Evolutionary conservation across 768 basidiomycete genomes (phyloP).

Genomic region (Pulveroboletus sp.): DNA sequence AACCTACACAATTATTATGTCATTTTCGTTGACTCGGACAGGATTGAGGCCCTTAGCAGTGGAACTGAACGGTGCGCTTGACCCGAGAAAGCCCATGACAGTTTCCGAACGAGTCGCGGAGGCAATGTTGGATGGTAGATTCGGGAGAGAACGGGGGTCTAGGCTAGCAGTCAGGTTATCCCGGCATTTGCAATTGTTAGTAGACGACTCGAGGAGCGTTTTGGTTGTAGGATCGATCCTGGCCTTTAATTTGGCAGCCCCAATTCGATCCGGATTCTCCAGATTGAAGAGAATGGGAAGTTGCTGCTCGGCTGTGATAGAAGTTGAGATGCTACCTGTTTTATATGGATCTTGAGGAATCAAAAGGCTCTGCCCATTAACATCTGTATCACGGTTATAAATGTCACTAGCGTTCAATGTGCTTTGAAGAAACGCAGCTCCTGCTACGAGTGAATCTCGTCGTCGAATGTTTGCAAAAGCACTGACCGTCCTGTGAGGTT

Average conservation of each 20-base stretch:
- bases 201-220: background rate
- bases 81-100: background rate
- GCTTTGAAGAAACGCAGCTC: background rate
- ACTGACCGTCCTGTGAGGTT: background rate
- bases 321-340: no score
- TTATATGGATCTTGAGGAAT: no score
- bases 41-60: background rate
- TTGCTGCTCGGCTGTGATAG: no score
- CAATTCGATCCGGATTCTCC: no score
- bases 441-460: background rate
- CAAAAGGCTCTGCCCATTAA: no score
- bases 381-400: no score
- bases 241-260: no score
- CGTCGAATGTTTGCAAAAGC: no score
- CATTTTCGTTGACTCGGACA: background rate
- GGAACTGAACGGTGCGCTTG: background rate
- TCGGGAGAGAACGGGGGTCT: background rate
- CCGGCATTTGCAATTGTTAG: no score
- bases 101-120: background rate
- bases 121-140: background rate
- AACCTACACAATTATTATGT: conserved; percentile 19
- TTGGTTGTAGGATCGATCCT: background rate
- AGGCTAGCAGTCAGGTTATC: background rate
- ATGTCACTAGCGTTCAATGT: no score
- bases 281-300: no score